Evolutionary conservation across 306 rosid genomes (phyloP), one percentile per base, ranked within the genome.

Genomic region (Cajanus cajan): DNA sequence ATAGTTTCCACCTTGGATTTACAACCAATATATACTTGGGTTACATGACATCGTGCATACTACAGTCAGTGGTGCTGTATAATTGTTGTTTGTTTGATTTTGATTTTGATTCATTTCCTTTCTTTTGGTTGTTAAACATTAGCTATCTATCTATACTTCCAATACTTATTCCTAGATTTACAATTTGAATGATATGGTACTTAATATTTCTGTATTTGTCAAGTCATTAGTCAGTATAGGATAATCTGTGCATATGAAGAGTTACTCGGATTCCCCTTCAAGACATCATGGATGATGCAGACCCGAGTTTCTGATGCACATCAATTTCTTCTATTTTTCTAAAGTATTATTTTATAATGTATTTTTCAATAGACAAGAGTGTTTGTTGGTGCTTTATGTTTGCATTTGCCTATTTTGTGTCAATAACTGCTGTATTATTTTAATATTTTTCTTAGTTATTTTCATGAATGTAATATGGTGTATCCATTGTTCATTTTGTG

Each of bases 221-320:
- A 1, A 28, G 31, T 28, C 31, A 28, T 28, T 3, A 28, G 31
- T 28, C 31, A 28, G 2, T 28, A 28, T 28, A 28, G 34, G 62
- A 55, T 58, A 58, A 11, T 13, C 66, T 8, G 34, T 9, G 66
- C 66, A 25, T 58, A 58, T 55, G 62, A 89, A 3, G 96, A 88
- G 51, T 36, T 82, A 79, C 93, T 89, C 85, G 89, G 93, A 86
- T 91, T 91, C 92, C 92, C 89, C 90, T 85, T 85, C 92, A 89
- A 66, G 91, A 75, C 86, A 66, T 82, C 41, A 9, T 65, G 92
- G 76, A 83, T 88, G 97, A 82, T 92, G 98, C 84, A 83, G 72
- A 67, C 70, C 76, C 88, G 90, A 89, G 97, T 68, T 76, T 86
- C 94, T 80, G 93, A 90, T 90, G 90, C 85, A 62, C 67, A 14